Conservation (phyloP, 176 grass and related monocot genomes). For the Oryza glumipatula region DNA sequence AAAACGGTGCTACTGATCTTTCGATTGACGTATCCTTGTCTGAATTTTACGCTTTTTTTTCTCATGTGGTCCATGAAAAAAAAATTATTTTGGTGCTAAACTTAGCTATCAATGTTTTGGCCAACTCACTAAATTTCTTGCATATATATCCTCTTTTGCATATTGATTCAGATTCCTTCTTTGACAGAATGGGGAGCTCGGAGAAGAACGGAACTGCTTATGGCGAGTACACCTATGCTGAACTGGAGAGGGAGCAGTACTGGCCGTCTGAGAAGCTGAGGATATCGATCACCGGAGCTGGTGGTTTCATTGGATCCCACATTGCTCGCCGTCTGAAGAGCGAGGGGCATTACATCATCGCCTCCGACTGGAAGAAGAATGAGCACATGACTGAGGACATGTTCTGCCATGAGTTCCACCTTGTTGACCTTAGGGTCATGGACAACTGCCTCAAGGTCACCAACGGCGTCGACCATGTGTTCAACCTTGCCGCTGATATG, state of each 20-base stretch:
- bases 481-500: conserved; percentile 94
- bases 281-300: conserved; percentile 84
- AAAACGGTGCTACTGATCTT: neutral
- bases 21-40: neutral
- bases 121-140: neutral
- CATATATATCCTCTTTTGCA: neutral
- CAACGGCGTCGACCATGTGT: conserved; percentile 66
- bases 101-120: neutral
- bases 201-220: conserved; percentile 51
- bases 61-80: neutral
- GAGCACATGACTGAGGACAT: conserved; percentile 92
- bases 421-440: conserved; percentile 89
- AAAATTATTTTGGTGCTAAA: neutral
- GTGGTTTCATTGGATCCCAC: conserved; percentile 87
- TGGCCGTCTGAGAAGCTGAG: conserved; percentile 71
- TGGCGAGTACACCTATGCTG: conserved; percentile 81
- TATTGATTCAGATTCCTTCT: neutral
- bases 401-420: conserved; percentile 93
- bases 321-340: conserved; percentile 81
- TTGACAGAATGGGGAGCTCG: conserved; percentile 75
- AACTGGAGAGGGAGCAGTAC: conserved; percentile 75
- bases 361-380: conserved; percentile 98
- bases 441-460: conserved; percentile 89
- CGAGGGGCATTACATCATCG: conserved; percentile 79
- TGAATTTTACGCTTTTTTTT: neutral